These are phyloP conservation scores for Metschnikowia koreensis DNA, from an alignment of 805 yeast species.

Conservation along the genomic window DNA sequence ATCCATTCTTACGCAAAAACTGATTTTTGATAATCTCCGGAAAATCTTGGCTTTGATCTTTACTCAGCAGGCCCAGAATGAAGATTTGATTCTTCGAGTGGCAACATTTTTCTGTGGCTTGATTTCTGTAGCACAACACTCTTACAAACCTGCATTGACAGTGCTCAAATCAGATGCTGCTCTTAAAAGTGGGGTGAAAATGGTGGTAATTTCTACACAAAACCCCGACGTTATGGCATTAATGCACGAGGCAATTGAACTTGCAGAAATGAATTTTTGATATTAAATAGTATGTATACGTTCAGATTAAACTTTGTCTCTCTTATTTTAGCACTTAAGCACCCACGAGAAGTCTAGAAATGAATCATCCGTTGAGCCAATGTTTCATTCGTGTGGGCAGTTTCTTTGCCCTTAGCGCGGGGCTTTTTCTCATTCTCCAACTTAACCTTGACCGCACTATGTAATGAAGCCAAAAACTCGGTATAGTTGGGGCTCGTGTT, in stretches of 20 bases:
- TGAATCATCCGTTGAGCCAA: constrained; percentile 41
- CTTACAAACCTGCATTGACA: background rate
- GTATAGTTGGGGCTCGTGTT: constrained; percentile 50
- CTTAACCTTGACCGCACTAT: constrained; percentile 56
- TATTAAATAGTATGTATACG: background rate
- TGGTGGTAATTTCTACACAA: constrained; percentile 1
- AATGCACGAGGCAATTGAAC: constrained; percentile 17
- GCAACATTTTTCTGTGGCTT: constrained; percentile 14
- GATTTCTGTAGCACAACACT: background rate
- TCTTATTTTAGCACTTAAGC: background rate
- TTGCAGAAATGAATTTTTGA: constrained; percentile 7
- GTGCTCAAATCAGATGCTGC: background rate
- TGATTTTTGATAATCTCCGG: constrained; percentile 19
- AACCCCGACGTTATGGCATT: constrained; percentile 6
- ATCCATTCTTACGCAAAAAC: constrained; percentile 20
- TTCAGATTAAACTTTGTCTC: background rate
- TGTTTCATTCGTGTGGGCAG: constrained; percentile 17
- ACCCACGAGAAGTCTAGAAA: constrained; percentile 20
- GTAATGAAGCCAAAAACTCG: constrained; percentile 68
- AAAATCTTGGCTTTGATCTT: constrained; percentile 24
- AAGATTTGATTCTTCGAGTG: constrained; percentile 30
- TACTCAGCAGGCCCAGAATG: constrained; percentile 21
- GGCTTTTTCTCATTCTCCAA: constrained; percentile 43
- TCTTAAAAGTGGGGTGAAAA: constrained; percentile 7
- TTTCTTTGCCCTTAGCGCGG: constrained; percentile 23